Evolutionary conservation across 257 asterid genomes (phyloP), one percentile per base, ranked within the genome.

Genomic region (Solanum lycopersicoides): DNA sequence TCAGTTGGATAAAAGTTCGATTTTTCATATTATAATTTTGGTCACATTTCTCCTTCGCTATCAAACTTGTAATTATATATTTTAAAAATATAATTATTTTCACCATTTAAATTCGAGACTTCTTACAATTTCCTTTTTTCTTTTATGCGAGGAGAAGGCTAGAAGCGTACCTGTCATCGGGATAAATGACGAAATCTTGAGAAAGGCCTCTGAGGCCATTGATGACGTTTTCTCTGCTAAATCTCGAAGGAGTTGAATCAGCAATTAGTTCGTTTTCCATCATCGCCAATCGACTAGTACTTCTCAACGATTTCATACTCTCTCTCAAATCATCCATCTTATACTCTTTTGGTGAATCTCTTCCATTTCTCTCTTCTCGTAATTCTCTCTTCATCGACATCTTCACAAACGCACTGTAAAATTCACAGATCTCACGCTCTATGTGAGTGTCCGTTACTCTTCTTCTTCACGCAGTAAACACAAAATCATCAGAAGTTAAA

Each of bases 151-250:
- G 71, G 72, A 65, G 73, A 66, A 25, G 25, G 20, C 3, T 30
- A 30, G 56, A 75, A 12, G 69, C 1, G 32, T 86, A 94, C 98
- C 95, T 90, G 93, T 92, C 94, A 9, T 93, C 96, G 1, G 98
- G 98, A 86, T 93, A 91, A 86, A 94, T 92, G 86, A 89, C 90
- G 42, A 86, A 88, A n/a, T 92, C 94, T 34, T 89, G 92, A 0
- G 96, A 93, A 35, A 96, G 89, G 88, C 87, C 96, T 85, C 72
- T 94, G 65, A 94, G 71, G 88, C 96, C 98, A 86, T 90, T 69
- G 88, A 96, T 47, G 80, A 95, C 92, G 23, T 39, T 87, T 42
- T 92, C 92, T 28, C 93, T 86, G 93, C 96, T 94, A 28, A 95
- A 93, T 86, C 89, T 88, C 77, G 92, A 90, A 4, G n/a, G 18